Base-by-base conservation (phyloP, 306 rosid species). In the Cucumis melo region DNA sequence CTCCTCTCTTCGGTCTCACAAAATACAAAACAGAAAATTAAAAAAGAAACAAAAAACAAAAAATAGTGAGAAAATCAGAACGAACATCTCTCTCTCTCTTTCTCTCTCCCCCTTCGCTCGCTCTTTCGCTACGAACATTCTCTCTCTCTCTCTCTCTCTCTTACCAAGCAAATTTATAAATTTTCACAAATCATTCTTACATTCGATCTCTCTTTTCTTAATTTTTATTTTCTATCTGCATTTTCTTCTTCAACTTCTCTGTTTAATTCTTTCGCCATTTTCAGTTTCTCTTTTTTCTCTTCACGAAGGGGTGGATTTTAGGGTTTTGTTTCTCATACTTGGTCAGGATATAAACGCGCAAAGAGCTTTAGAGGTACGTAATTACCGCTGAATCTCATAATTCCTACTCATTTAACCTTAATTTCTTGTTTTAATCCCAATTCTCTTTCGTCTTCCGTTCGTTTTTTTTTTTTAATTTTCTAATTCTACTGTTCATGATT, bases 301-400 rank as follows among this genome's bases (percentile, higher is more conserved):
- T 14, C 50, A 38, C 23, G 65, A 36, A 19, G 56, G 13, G 67
- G 50, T 29, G 56, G 51, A 78, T 24, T 39, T 65, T 82, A 78
- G 86, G 88, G 82, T 80, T 82, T 75, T 62, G 61, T 71, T 77
- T 62, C 81, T 60, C 63, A 24, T 46, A 48, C 36, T 51, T 50
- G 39, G 78, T 12, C 72, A 34, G 60, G 70, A 77, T 36, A 54
- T 60, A 20, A 9, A 64, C 66, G 50, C 29, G 51, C 36, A n/a
- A 24, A 73, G 12, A 80, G 77, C 83, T 78, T 85, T 83, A 13
- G 84, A 86, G 93, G 93, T 89, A 85, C 80, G 87, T 78, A 58
- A 42, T 82, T 79, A 27, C 44, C 34, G 78, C n/a, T 73, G 83
- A 85, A 73, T 81, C 78, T 24, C 19, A 61, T 57, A 59, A 24